A percentile compares a stretch with the other conserved stretches of the same genome.
These are phyloP conservation scores for Starmerella stigmatis DNA, from an alignment of 805 yeast species.

Conservation along the genomic window DNA sequence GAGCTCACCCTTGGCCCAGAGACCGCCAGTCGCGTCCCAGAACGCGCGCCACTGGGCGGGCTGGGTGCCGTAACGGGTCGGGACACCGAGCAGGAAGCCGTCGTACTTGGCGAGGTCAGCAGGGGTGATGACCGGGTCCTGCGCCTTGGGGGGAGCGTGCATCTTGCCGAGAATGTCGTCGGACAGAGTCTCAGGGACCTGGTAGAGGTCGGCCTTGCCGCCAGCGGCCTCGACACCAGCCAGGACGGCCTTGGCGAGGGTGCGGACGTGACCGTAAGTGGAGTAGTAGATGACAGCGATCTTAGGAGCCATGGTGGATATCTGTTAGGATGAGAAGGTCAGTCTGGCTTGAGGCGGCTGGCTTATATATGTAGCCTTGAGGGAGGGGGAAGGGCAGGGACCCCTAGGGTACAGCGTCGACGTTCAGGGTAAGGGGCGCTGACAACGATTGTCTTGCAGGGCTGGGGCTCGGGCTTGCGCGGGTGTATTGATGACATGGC, in stretches of 20 bases:
- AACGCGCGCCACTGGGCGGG: conserved; percentile 70
- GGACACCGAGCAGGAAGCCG: conserved; percentile 66
- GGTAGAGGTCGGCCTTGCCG: conserved; percentile 59
- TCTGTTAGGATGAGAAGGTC: neutral
- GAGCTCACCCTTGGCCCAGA: conserved; percentile 63
- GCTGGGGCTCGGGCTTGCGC: too few relatives aligned
- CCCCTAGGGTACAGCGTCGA: too few relatives aligned
- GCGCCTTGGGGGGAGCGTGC: conserved; percentile 47
- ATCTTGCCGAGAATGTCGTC: conserved; percentile 49
- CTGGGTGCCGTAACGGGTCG: conserved; percentile 66
- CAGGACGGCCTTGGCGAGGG: conserved; percentile 58
- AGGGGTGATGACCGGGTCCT: conserved; percentile 46
- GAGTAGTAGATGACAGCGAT: conserved; percentile 74
- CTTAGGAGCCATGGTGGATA: conserved; percentile 34
- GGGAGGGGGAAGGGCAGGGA: neutral
- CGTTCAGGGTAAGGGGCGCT: too few relatives aligned
- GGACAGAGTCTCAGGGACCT: conserved; percentile 68
- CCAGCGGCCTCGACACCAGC: conserved; percentile 63
- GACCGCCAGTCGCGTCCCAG: conserved; percentile 67
- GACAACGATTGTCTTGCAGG: too few relatives aligned
- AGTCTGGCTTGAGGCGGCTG: neutral
- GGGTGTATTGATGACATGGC: too few relatives aligned
- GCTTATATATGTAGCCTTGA: conserved; percentile 1
- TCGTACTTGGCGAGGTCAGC: conserved; percentile 54
- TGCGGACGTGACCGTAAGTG: conserved; percentile 64